phyloP scores from a whole-genome alignment of 2,329 filamentous ascomycete genomes.

The Nannizziopsis arthrosporioides region DNA sequence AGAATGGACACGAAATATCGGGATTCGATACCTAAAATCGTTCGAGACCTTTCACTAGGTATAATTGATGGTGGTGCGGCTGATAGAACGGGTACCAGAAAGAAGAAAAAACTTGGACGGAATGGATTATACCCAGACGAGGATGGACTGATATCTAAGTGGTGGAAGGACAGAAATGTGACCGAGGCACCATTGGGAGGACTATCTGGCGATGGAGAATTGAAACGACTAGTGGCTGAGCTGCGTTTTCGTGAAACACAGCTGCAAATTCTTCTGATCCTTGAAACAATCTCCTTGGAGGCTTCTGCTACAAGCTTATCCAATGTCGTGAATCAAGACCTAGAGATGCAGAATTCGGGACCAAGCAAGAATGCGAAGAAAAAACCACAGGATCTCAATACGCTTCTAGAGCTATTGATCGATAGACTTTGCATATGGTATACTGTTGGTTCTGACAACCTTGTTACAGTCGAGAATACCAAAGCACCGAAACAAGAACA shows the following conservation, averaged over 20 bases:
- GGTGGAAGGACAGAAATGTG: conserved; percentile 34
- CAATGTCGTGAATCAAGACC: background rate
- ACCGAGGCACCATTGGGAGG: conserved; percentile 20
- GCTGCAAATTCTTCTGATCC: conserved; percentile 39
- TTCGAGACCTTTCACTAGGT: conserved; percentile 28
- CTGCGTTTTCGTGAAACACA: conserved; percentile 39
- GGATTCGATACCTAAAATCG: conserved; percentile 31
- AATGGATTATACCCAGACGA: conserved; percentile 39
- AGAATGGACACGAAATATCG: conserved; percentile 40
- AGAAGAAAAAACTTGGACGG: conserved; percentile 34
- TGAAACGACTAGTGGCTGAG: conserved; percentile 33
- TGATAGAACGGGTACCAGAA: conserved; percentile 22
- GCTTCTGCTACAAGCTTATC: conserved; percentile 12
- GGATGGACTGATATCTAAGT: conserved; percentile 32
- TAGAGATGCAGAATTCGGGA: conserved; percentile 4
- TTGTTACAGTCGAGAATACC: conserved; percentile 19
- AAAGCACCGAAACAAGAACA: conserved; percentile 21
- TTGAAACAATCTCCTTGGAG: conserved; percentile 39
- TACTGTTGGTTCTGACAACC: conserved; percentile 31
- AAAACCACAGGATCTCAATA: conserved; percentile 33
- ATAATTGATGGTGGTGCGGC: conserved; percentile 30
- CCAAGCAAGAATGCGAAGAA: conserved; percentile 25
- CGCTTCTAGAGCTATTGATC: conserved; percentile 37
- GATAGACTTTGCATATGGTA: conserved; percentile 43
- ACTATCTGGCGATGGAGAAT: conserved; percentile 26